Percentiles rank a stretch among this genome's conserved stretches.
Conservation (phyloP, 1,284 basidiomycete genomes). For the Exobasidium cylindrosporum region DNA sequence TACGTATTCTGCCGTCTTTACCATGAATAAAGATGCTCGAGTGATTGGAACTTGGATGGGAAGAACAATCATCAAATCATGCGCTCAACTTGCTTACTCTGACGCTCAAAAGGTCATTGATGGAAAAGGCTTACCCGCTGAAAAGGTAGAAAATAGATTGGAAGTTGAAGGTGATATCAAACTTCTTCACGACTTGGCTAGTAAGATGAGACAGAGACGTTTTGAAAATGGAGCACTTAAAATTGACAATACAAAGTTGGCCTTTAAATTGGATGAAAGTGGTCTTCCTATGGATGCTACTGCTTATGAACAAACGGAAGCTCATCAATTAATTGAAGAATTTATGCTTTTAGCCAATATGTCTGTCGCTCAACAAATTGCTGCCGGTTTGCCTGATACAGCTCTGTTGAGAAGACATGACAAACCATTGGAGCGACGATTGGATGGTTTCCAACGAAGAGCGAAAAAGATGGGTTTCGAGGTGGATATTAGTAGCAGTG, state of each 20-base stretch:
- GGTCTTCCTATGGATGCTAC: conserved; percentile 80
- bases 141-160: conserved; percentile 20
- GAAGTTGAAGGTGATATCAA: conserved; percentile 73
- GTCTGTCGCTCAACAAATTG: conserved; percentile 85
- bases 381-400: conserved; percentile 88
- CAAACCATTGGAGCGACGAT: conserved; percentile 74
- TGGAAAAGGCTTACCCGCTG: conserved; percentile 63
- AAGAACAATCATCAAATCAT: conserved; percentile 85
- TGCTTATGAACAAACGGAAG: conserved; percentile 67
- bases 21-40: conserved; percentile 76
- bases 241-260: conserved; percentile 70
- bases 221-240: conserved; percentile 77
- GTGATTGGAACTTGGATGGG: conserved; percentile 86
- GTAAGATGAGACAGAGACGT: conserved; percentile 71
- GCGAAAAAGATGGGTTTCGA: conserved; percentile 77
- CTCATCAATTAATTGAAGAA: conserved; percentile 85
- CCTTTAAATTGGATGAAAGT: conserved; percentile 76
- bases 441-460: conserved; percentile 51
- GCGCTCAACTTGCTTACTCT: conserved; percentile 77
- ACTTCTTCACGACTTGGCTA: conserved; percentile 64
- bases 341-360: conserved; percentile 93
- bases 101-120: conserved; percentile 79
- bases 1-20: conserved; percentile 71
- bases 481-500: conserved; percentile 76
- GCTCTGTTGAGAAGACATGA: conserved; percentile 92